Base-by-base conservation (phyloP, 352 stramenopile species). In the Globisporangium megalacanthum region DNA sequence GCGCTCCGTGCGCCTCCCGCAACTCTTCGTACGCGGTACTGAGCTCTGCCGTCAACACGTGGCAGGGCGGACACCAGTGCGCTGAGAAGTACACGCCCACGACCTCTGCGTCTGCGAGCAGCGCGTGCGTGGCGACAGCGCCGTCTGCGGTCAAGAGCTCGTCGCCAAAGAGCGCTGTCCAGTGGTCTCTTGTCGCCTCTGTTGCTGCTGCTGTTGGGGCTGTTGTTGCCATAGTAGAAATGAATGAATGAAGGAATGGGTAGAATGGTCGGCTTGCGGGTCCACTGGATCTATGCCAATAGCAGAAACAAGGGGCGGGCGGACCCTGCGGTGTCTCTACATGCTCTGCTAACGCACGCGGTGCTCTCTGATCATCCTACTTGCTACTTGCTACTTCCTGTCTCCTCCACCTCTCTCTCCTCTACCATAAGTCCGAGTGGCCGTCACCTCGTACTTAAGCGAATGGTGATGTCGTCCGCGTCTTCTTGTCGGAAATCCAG, bases 401-500 rank as follows among this genome's bases (percentile, higher is more conserved):
- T n/a, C n/a, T n/a, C n/a, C n/a, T n/a, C n/a, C n/a, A n/a, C n/a
- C n/a, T n/a, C n/a, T n/a, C n/a, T n/a, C n/a, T n/a, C n/a, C n/a
- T n/a, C n/a, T n/a, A n/a, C n/a, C n/a, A n/a, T n/a, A n/a, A n/a
- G n/a, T n/a, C n/a, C n/a, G n/a, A n/a, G n/a, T n/a, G n/a, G n/a
- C n/a, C n/a, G n/a, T n/a, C n/a, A n/a, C n/a, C n/a, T n/a, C n/a
- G n/a, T 19, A 49, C 3, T 56, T 52, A 85, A 22, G 68, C 66
- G 66, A 93, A 93, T 2, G 83, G 83, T n/a, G 79, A 88, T 31
- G 75, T 76, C 20, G 79, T 93, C 49, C 81, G 79, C 13, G 66
- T 78, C 66, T 93, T 93, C 66, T 89, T 89, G 67, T 93, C 83
- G 20, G 83, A 93, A 53, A 93, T 90, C 83, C 83, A 93, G 54